These are phyloP conservation scores for Verticillium zaregamsianum DNA, from an alignment of 2,329 filamentous ascomycete species.

Conservation along the genomic window DNA sequence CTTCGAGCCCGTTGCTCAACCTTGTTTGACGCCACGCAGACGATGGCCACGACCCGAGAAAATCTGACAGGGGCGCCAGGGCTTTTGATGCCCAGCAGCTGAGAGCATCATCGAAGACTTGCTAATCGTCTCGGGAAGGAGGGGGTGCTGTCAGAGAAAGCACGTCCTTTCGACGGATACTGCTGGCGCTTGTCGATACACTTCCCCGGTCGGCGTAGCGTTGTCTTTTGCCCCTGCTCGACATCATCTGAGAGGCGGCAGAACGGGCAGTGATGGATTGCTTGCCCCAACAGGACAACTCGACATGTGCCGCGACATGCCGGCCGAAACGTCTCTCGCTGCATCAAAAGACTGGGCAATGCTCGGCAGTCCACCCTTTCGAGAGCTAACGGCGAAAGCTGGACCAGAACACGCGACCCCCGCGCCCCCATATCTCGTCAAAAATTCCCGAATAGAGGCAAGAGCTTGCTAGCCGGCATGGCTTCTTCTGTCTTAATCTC, in stretches of 20 bases:
- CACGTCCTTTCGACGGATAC: too few relatives aligned
- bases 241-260: neutral
- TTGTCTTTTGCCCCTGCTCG: neutral
- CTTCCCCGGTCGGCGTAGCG: neutral
- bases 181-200: neutral
- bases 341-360: neutral
- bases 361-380: neutral
- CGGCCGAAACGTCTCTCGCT: neutral
- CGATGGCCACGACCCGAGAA: slow-evolving; percentile 1
- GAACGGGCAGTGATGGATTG: neutral
- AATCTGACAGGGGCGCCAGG: neutral
- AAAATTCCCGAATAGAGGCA: slow-evolving; percentile 15
- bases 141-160: neutral
- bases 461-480: slow-evolving; percentile 23
- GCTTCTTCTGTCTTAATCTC: slow-evolving; percentile 4
- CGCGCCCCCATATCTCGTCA: slow-evolving; percentile 8
- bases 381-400: neutral
- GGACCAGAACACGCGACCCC: neutral
- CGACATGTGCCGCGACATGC: neutral
- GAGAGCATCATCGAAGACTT: neutral
- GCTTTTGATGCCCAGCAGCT: neutral
- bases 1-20: slow-evolving; percentile 4
- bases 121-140: neutral
- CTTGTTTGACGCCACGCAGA: slow-evolving; percentile 17
- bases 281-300: neutral